Percentiles rank a stretch among this genome's conserved stretches.
Evolutionary conservation across 75 land plant species (phyloP).

Genomic region (Selaginella moellendorffii): DNA sequence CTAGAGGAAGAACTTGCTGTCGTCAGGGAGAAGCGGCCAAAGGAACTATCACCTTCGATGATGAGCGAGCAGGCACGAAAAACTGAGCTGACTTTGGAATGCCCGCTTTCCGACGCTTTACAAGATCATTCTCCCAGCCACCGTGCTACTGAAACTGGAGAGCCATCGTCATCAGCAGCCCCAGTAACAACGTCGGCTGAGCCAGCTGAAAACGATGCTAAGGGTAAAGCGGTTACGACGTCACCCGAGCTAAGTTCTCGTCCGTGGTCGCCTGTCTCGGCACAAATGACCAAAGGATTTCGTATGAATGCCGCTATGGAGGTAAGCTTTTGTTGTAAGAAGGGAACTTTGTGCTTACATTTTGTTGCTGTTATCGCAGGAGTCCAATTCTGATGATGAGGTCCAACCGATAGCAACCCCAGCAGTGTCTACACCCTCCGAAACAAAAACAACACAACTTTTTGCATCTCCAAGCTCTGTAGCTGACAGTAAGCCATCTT

Average conservation of each 20-base stretch:
- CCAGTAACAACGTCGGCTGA: not conserved
- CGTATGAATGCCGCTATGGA: not conserved
- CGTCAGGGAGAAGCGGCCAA: not conserved
- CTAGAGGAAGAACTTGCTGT: constrained; percentile 13
- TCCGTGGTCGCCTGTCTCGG: too few species aligned
- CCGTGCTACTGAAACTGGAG: not conserved
- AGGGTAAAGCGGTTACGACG: not conserved
- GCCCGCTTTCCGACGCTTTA: not conserved
- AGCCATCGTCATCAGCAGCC: not conserved
- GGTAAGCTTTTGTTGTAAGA: not conserved
- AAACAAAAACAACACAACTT: too few species aligned
- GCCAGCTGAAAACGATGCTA: not conserved
- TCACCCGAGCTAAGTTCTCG: too few species aligned
- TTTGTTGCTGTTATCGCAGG: too few species aligned
- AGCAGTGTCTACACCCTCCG: too few species aligned
- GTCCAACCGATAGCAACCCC: too few species aligned
- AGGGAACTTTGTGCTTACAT: too few species aligned
- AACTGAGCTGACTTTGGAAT: not conserved
- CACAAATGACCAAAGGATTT: not conserved
- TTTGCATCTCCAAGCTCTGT: too few species aligned
- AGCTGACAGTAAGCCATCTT: too few species aligned
- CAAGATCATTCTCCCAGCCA: not conserved
- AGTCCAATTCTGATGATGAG: too few species aligned
- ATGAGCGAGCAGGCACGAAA: not conserved
- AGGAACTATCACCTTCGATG: not conserved